Conservation (phyloP, 2,329 filamentous ascomycete genomes). For the Colletotrichum costaricense region DNA sequence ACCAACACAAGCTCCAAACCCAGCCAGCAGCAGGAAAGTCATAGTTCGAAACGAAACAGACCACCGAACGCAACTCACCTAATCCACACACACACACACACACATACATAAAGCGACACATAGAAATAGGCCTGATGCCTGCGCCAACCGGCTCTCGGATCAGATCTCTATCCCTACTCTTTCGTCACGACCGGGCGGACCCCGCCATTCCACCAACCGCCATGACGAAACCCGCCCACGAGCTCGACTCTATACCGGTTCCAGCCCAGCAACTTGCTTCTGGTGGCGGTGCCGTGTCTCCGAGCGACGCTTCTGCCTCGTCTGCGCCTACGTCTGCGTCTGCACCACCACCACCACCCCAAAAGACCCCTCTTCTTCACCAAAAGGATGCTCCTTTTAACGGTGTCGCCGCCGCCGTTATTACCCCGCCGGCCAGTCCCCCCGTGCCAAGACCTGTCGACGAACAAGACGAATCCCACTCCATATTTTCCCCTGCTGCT, state of each 20-base stretch:
- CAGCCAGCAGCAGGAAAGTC: not conserved
- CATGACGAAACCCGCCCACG: conserved; percentile 30
- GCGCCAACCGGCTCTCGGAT: conserved; percentile 26
- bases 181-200: conserved; percentile 22
- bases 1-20: not conserved
- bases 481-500: conserved; percentile 12
- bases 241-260: not conserved
- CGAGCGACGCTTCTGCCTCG: not conserved
- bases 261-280: not conserved
- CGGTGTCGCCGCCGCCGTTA: conserved; percentile 9
- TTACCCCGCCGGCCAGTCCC: conserved; percentile 33
- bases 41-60: not conserved
- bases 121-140: conserved; percentile 20
- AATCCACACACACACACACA: not conserved
- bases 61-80: not conserved
- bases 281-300: not conserved
- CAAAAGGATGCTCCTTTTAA: conserved; percentile 8
- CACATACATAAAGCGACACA: not conserved
- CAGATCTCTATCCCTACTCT: conserved; percentile 25
- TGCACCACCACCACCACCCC: not conserved
- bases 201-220: conserved; percentile 9
- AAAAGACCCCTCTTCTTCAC: conserved; percentile 20
- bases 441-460: conserved; percentile 26
- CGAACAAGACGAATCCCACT: conserved; percentile 4
- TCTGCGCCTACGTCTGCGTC: conserved; percentile 7